Evolutionary conservation across 2,329 filamentous ascomycete genomes (phyloP).

Genomic region (Talaromyces verruculosus): DNA sequence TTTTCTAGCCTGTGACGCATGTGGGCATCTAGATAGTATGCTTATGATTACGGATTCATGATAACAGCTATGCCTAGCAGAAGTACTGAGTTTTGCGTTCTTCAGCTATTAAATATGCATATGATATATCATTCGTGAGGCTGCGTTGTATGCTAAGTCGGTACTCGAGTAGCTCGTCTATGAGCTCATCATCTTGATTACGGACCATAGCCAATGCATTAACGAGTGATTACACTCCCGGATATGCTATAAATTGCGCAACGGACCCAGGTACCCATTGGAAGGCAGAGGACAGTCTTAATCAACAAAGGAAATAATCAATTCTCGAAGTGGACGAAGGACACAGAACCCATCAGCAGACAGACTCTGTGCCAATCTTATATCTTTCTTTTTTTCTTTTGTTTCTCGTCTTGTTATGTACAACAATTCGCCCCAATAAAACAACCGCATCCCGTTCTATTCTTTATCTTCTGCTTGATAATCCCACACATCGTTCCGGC

Average conservation of each 20-base stretch:
- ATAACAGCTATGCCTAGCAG: neutral
- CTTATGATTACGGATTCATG: constrained; percentile 8
- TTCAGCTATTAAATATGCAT: neutral
- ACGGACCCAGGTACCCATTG: neutral
- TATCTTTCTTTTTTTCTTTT: constrained; percentile 1
- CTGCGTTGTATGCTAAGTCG: neutral
- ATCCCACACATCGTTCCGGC: neutral
- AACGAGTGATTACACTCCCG: neutral
- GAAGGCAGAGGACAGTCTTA: neutral
- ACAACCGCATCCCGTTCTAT: constrained; percentile 6
- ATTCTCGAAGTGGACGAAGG: constrained; percentile 14
- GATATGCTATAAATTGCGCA: neutral
- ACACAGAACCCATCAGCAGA: neutral
- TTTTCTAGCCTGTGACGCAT: constrained; percentile 1
- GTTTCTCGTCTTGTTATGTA: constrained; percentile 3
- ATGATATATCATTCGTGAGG: neutral
- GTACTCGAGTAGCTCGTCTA: neutral
- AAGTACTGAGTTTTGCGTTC: neutral
- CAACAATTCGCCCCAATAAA: neutral
- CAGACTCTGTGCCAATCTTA: constrained; percentile 6
- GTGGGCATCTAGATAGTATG: neutral
- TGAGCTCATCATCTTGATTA: neutral
- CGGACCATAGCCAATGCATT: neutral
- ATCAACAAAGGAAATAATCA: constrained; percentile 11
- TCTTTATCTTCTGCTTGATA: neutral